Evolutionary conservation across 169 alveolate species (phyloP), one percentile per base, ranked within the genome.

Genomic region (Plasmodium cynomolgi): DNA sequence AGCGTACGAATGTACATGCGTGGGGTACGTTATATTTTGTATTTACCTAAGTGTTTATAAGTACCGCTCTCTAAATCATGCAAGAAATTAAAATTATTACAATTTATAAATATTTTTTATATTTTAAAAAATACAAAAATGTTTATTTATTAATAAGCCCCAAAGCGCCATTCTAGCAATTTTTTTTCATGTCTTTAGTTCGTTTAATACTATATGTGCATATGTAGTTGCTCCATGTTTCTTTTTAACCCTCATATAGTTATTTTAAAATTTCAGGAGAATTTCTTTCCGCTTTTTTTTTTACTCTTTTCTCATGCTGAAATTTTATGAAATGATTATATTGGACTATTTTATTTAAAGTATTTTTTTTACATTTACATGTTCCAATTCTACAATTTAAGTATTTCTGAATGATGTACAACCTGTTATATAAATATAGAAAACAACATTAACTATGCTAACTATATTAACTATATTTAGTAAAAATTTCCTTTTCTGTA

Each of bases 241-340:
- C 41, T 23, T 54, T 58, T 58, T 29, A 37, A 41, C n/a, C 68
- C 20, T 17, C 71, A 50, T n/a, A 8, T 29, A 15, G 41, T 20
- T 82, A 31, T 82, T 82, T 56, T 82, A 31, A 82, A 79, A 79
- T 34, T 79, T 79, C 84, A 13, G 26, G 34, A 74, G 56, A 75
- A 75, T 75, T 75, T 79, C 68, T 37, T 29, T 79, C 54, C 56
- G 29, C 26, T 33, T 41, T 79, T 47, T 41, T 29, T 41, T 79
- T 77, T 77, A 79, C 29, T 23, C 29, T 82, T 54, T 56, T 20
- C 72, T 82, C 41, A 41, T 81, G 68, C 41, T 29, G 26, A 82
- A 82, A 82, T 33, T 82, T 33, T 82, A 31, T 56, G 81, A 29
- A 82, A 82, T 62, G 34, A 62, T 62, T 62, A 62, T 11, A 47